These are phyloP conservation scores for Hansfordia pulvinata DNA, from an alignment of 2,329 filamentous ascomycete species.

Conservation along the genomic window DNA sequence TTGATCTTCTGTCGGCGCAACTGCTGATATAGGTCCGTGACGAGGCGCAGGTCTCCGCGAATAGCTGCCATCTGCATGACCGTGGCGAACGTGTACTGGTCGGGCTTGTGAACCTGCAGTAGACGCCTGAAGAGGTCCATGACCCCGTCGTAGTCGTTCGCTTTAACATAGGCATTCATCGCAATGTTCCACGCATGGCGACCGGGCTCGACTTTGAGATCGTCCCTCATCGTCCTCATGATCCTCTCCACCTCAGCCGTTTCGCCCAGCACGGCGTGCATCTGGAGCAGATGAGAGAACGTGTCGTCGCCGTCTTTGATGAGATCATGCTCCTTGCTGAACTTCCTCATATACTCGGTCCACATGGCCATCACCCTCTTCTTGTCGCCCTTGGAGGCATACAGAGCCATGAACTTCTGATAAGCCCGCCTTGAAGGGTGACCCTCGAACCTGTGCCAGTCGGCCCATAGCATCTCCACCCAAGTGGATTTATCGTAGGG, in stretches of 20 bases:
- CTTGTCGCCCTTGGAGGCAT: slow-evolving; percentile 33
- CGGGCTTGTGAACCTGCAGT: slow-evolving; percentile 32
- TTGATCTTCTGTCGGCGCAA: slow-evolving; percentile 39
- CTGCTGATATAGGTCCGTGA: slow-evolving; percentile 49
- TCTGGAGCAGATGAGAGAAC: slow-evolving; percentile 51
- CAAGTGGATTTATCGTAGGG: slow-evolving; percentile 21
- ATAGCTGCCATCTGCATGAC: slow-evolving; percentile 60
- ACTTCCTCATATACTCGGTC: slow-evolving; percentile 24
- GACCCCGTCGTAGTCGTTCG: slow-evolving; percentile 53
- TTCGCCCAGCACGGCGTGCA: slow-evolving; percentile 58
- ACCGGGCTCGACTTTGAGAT: slow-evolving; percentile 43
- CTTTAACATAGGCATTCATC: slow-evolving; percentile 55
- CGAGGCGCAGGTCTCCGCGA: slow-evolving; percentile 59
- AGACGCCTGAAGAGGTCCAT: slow-evolving; percentile 51
- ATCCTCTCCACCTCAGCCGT: slow-evolving; percentile 40
- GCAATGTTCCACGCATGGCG: slow-evolving; percentile 61
- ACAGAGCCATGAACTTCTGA: slow-evolving; percentile 33
- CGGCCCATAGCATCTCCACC: slow-evolving; percentile 31
- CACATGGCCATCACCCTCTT: slow-evolving; percentile 29
- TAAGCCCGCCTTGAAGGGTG: slow-evolving; percentile 29
- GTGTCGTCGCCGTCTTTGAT: slow-evolving; percentile 18
- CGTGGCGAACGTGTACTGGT: slow-evolving; percentile 53
- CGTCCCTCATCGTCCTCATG: slow-evolving; percentile 45
- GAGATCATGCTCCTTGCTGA: slow-evolving; percentile 16
- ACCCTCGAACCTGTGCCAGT: slow-evolving; percentile 29